Conservation (phyloP, 805 yeast genomes). For the Torulaspora quercuum region DNA sequence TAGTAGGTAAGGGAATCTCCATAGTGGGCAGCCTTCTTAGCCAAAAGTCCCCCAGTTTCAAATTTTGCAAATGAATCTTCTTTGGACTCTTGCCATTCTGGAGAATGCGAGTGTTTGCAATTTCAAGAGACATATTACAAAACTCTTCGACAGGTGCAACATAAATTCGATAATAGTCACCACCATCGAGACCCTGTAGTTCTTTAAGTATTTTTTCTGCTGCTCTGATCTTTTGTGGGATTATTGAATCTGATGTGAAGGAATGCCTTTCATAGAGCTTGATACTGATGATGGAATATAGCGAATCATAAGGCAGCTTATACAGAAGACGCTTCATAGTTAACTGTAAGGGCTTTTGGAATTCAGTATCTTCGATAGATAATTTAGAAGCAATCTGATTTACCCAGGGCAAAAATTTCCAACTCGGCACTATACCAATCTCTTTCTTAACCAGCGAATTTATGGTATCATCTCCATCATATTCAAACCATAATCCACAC, state of each 20-base stretch:
- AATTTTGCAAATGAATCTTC: slow-evolving; percentile 31
- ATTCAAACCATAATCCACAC: slow-evolving; percentile 79
- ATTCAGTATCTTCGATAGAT: slow-evolving; percentile 44
- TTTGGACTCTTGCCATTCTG: slow-evolving; percentile 20
- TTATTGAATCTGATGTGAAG: slow-evolving; percentile 36
- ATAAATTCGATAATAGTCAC: slow-evolving; percentile 29
- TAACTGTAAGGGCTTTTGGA: slow-evolving; percentile 52
- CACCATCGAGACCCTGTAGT: slow-evolving; percentile 33
- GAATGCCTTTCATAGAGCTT: slow-evolving; percentile 42
- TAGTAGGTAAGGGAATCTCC: slow-evolving; percentile 66
- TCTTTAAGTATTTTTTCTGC: slow-evolving; percentile 48
- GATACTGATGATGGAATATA: slow-evolving; percentile 61
- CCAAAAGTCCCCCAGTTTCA: slow-evolving; percentile 59
- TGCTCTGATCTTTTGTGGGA: slow-evolving; percentile 47
- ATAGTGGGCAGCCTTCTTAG: slow-evolving; percentile 41
- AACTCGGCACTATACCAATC: slow-evolving; percentile 48
- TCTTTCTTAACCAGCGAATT: slow-evolving; percentile 42
- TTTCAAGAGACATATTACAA: slow-evolving; percentile 47
- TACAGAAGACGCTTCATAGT: slow-evolving; percentile 47
- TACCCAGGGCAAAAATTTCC: slow-evolving; percentile 73
- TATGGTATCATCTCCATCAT: slow-evolving; percentile 44
- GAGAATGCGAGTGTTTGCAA: slow-evolving; percentile 46
- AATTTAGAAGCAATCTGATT: slow-evolving; percentile 77
- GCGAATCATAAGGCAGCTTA: slow-evolving; percentile 69
- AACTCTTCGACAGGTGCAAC: slow-evolving; percentile 48